Evolutionary conservation across 371 early-diverging fungal genomes (phyloP).

Genomic region (Cokeromyces recurvatus): DNA sequence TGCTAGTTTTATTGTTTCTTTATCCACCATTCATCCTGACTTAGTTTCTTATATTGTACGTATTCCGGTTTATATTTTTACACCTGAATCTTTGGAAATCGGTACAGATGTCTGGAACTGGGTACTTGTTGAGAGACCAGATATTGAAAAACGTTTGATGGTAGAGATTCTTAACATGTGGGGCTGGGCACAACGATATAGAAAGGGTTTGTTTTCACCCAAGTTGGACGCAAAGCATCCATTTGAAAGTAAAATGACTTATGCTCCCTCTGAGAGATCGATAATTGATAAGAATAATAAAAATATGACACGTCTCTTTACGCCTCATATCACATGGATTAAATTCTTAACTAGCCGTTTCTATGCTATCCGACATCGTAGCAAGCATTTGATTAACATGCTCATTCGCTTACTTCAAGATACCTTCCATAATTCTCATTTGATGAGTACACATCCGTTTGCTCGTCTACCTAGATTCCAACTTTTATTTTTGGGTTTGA

Average conservation of each 20-base stretch:
- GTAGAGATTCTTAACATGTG: constrained; percentile 79
- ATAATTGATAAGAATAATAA: constrained; percentile 60
- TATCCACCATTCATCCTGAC: constrained; percentile 56
- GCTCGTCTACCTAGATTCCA: constrained; percentile 79
- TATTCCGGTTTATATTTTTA: constrained; percentile 81
- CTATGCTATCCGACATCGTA: constrained; percentile 75
- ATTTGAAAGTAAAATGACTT: constrained; percentile 89
- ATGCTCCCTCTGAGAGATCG: constrained; percentile 83
- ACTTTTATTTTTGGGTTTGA: constrained; percentile 71
- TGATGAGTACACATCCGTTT: constrained; percentile 68
- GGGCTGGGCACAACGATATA: constrained; percentile 73
- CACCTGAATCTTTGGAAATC: constrained; percentile 72
- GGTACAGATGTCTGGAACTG: constrained; percentile 85
- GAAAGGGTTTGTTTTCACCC: constrained; percentile 75
- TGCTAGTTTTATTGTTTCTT: constrained; percentile 16
- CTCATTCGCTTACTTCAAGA: constrained; percentile 71
- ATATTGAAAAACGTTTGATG: constrained; percentile 76
- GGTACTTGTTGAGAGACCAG: constrained; percentile 77
- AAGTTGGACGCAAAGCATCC: constrained; percentile 66
- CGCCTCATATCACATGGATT: constrained; percentile 82
- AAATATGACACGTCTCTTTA: constrained; percentile 57
- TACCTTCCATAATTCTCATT: constrained; percentile 60
- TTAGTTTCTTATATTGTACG: constrained; percentile 78
- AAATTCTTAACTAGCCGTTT: constrained; percentile 82
- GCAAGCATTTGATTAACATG: constrained; percentile 69